A percentile compares a stretch with the other conserved stretches of the same genome.
Conservation (phyloP, 768 basidiomycete genomes). For the Agrocybe pediades region DNA sequence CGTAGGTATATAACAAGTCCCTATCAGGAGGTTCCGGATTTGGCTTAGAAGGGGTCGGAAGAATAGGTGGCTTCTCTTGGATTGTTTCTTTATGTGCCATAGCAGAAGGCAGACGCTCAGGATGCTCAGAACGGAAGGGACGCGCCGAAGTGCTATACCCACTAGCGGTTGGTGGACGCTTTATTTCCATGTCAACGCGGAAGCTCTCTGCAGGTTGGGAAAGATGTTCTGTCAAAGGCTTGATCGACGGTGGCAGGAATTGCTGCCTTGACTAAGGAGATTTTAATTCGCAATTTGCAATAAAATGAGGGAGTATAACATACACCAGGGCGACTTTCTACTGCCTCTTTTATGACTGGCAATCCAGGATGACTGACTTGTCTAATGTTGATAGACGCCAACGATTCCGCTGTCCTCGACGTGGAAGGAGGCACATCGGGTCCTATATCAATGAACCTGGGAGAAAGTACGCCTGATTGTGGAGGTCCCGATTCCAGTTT, state of each 20-base stretch:
- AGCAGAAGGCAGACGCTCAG: neutral
- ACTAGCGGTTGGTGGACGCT: constrained; percentile 4
- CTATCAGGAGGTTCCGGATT: neutral
- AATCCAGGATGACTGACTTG: neutral
- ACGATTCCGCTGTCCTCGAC: neutral
- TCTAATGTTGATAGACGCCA: neutral
- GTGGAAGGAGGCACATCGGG: neutral
- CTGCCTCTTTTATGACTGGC: neutral
- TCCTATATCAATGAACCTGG: neutral
- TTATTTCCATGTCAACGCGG: neutral
- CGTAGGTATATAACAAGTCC: neutral
- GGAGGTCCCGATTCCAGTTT: neutral
- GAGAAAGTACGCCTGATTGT: neutral
- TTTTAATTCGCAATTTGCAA: neutral
- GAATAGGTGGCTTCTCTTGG: neutral
- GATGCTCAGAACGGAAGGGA: neutral
- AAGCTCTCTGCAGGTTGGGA: neutral
- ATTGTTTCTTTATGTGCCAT: neutral
- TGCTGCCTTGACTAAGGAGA: constrained; percentile 3
- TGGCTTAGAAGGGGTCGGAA: neutral
- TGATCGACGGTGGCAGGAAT: neutral
- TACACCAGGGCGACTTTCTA: neutral
- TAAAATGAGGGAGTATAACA: neutral
- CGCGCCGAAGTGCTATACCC: constrained; percentile 1
- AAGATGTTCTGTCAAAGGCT: neutral